Base-by-base conservation (phyloP, 202 grass and related monocot genomes). In the Elaeis oleifera region DNA sequence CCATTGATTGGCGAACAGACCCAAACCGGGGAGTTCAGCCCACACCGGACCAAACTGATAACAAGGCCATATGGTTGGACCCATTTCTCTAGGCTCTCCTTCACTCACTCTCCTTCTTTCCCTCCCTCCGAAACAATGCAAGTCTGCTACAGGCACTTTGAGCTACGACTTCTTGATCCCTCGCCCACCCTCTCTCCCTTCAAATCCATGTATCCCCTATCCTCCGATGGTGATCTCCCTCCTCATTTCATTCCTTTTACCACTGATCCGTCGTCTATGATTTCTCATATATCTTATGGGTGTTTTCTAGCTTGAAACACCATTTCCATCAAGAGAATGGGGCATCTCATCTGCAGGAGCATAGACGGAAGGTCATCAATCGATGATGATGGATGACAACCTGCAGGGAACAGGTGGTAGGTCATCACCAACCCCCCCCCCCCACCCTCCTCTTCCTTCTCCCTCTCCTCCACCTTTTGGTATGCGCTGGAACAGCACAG, bases 351-450 rank as follows among this genome's bases (percentile, higher is more conserved):
- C 58, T 80, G 88, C 65, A 91, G 91, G 79, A 88, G 94, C 17
- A 97, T 88, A 4, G 85, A 88, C n/a, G 88, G 94, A 52, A 78
- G 94, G 65, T 97, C 88, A 0, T 97, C 84, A 24, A 24, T 24
- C 23, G 3, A 24, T 2, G 23, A 24, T 24, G 23, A 24, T 24
- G 23, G 23, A 24, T 24, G 23, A 24, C 23, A 2, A 24, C 23
- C 23, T 24, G 23, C 2, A 3, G 23, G 23, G 23, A 2, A 24
- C 23, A 24, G 23, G 23, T 24, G 23, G 23, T 24, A 24, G 3
- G 23, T 24, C 23, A 24, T 24, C 23, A 20, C 0, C 23, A 3
- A 2, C 23, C 23, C 23, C 23, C 1, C 23, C 0, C 23, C 2
- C 2, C 2, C 23, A 2, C 23, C 23, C 29, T 1, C 32, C 9